Evolutionary conservation across 768 basidiomycete genomes (phyloP).

Genomic region (Rhizopogon vinicolor): DNA sequence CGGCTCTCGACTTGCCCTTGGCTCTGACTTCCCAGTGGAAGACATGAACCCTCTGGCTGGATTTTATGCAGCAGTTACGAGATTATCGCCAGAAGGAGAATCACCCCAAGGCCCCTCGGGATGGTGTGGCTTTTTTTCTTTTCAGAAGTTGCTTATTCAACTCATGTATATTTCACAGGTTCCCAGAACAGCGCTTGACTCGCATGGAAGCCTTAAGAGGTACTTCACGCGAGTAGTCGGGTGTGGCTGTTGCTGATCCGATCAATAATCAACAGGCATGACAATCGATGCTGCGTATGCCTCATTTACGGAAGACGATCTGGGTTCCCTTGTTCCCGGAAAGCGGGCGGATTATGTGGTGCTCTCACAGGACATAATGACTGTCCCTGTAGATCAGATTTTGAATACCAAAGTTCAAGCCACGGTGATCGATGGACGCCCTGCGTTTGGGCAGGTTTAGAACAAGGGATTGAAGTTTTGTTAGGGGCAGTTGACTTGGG

Average conservation of each 20-base stretch:
- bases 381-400: slow-evolving; percentile 50
- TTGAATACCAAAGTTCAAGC: slow-evolving; percentile 63
- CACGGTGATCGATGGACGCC: slow-evolving; percentile 74
- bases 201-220: slow-evolving; percentile 75
- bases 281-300: slow-evolving; percentile 87
- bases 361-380: slow-evolving; percentile 80
- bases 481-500: background rate
- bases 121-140: slow-evolving; percentile 50
- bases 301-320: slow-evolving; percentile 65
- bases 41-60: slow-evolving; percentile 77
- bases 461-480: background rate
- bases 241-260: background rate
- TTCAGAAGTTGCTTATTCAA: background rate
- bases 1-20: slow-evolving; percentile 68
- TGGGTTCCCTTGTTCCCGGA: slow-evolving; percentile 76
- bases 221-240: slow-evolving; percentile 15
- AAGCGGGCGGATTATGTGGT: slow-evolving; percentile 87
- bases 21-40: slow-evolving; percentile 91
- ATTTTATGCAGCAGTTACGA: slow-evolving; percentile 85
- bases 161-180: slow-evolving; percentile 42
- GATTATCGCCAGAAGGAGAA: slow-evolving; percentile 59
- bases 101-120: slow-evolving; percentile 83
- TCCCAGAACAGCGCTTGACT: slow-evolving; percentile 73
- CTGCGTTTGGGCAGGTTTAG: slow-evolving; percentile 39
- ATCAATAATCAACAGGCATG: slow-evolving; percentile 52